Evolutionary conservation across 208 protist genomes (phyloP).

Genomic region (Acanthamoeba rhysodes): DNA sequence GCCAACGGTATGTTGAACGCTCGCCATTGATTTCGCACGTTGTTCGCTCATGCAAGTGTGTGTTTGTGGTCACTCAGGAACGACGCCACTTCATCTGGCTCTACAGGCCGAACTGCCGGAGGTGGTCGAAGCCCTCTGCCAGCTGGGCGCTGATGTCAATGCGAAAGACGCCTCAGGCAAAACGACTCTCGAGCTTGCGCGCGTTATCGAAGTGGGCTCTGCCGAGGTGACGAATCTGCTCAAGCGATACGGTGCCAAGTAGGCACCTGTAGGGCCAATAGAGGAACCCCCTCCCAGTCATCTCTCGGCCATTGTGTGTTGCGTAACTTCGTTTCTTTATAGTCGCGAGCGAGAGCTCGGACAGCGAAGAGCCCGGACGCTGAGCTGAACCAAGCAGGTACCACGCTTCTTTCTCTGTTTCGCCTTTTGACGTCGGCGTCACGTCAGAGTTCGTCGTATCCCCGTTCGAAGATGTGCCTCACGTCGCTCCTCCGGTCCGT

Average conservation of each 20-base stretch:
- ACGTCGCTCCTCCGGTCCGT: not conserved
- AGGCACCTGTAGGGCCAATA: not conserved
- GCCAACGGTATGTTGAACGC: not conserved
- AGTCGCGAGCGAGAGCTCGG: not conserved
- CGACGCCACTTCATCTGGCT: constrained; percentile 56
- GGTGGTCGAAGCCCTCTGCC: constrained; percentile 26
- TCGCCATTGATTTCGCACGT: no score
- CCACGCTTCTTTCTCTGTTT: not conserved
- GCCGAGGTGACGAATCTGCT: not conserved
- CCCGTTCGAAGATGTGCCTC: not conserved
- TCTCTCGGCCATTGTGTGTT: not conserved
- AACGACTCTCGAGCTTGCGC: constrained; percentile 33
- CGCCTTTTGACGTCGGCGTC: not conserved
- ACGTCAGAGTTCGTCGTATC: constrained; percentile 9
- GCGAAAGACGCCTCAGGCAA: not conserved
- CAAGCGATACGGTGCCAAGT: not conserved
- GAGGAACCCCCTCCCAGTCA: no score
- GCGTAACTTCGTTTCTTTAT: not conserved
- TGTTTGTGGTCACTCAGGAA: not conserved
- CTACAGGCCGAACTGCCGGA: constrained; percentile 63
- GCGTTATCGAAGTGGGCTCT: not conserved
- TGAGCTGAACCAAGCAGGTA: no score
- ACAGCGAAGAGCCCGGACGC: no score
- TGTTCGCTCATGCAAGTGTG: not conserved
- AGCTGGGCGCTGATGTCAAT: constrained; percentile 51